A percentile compares a stretch with the other conserved stretches of the same genome.
phyloP scores from a whole-genome alignment of 805 yeast genomes.

The Lipomyces yamadae region DNA sequence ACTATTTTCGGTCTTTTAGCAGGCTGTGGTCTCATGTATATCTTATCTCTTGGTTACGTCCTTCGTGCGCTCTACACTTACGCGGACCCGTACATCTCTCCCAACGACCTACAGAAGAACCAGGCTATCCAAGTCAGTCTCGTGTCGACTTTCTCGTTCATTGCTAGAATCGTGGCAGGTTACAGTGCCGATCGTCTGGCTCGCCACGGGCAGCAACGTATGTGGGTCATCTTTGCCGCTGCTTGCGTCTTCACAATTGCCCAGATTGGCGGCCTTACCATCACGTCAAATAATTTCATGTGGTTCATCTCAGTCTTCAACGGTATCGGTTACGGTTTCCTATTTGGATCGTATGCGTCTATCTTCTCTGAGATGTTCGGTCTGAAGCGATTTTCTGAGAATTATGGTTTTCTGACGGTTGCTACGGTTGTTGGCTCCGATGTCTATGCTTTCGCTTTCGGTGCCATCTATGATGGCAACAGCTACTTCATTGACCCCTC shows the following conservation, averaged over 20 bases:
- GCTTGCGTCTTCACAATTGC: constrained; percentile 53
- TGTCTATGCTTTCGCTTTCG: constrained; percentile 65
- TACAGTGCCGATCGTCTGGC: constrained; percentile 64
- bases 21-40: constrained; percentile 76
- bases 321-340: constrained; percentile 75
- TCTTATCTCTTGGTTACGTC: constrained; percentile 73
- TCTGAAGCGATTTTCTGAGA: constrained; percentile 64
- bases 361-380: constrained; percentile 77
- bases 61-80: constrained; percentile 54
- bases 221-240: constrained; percentile 62
- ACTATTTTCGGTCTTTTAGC: constrained; percentile 59
- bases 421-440: constrained; percentile 59
- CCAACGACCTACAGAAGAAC: constrained; percentile 52
- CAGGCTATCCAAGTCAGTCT: constrained; percentile 76
- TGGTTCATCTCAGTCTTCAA: constrained; percentile 59
- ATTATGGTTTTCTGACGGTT: constrained; percentile 73
- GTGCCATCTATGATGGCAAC: constrained; percentile 62
- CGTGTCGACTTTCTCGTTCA: constrained; percentile 69
- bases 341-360: constrained; percentile 76
- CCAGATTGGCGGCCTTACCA: constrained; percentile 55
- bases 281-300: constrained; percentile 48
- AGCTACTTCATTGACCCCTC: constrained; percentile 31
- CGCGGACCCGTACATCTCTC: constrained; percentile 34
- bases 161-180: constrained; percentile 70
- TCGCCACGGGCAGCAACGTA: constrained; percentile 54